Conservation (phyloP, 179 eudicot genomes). For the Silene coronaria region DNA sequence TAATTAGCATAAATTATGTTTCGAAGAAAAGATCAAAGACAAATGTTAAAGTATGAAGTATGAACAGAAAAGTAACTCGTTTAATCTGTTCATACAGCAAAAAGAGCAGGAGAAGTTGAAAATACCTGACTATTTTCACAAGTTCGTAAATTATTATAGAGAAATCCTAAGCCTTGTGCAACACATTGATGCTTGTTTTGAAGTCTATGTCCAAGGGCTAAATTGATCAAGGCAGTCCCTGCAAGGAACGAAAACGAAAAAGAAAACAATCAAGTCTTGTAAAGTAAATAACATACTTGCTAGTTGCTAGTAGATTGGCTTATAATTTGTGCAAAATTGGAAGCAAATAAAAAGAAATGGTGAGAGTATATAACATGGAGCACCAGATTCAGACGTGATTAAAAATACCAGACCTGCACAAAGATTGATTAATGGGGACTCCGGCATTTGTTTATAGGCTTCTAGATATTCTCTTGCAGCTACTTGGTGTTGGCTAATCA, state of each 20-base stretch:
- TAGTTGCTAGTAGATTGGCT: too few species aligned
- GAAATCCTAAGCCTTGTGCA: constrained; percentile 73
- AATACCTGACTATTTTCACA: constrained; percentile 62
- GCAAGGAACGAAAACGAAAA: too few species aligned
- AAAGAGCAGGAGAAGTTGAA: not conserved
- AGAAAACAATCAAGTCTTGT: too few species aligned
- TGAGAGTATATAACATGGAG: too few species aligned
- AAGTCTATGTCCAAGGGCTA: constrained; percentile 67
- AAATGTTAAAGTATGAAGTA: too few species aligned
- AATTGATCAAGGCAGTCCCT: constrained; percentile 70
- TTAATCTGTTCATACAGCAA: too few species aligned
- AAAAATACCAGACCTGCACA: constrained; percentile 53
- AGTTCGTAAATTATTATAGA: constrained; percentile 51
- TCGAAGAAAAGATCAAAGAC: not conserved
- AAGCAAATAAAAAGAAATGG: too few species aligned
- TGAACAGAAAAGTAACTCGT: too few species aligned
- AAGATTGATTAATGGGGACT: constrained; percentile 71
- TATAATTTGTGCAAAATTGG: too few species aligned
- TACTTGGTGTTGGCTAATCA: constrained; percentile 77
- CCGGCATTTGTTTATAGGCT: constrained; percentile 81
- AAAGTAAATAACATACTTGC: too few species aligned
- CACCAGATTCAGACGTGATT: not conserved
- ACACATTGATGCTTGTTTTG: constrained; percentile 82
- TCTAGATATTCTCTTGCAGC: constrained; percentile 85
- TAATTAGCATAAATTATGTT: not conserved